Percentiles rank a stretch among this genome's conserved stretches.
phyloP scores from a whole-genome alignment of 2,329 filamentous ascomycete species.

The Neophaeococcomyces mojaviensis region DNA sequence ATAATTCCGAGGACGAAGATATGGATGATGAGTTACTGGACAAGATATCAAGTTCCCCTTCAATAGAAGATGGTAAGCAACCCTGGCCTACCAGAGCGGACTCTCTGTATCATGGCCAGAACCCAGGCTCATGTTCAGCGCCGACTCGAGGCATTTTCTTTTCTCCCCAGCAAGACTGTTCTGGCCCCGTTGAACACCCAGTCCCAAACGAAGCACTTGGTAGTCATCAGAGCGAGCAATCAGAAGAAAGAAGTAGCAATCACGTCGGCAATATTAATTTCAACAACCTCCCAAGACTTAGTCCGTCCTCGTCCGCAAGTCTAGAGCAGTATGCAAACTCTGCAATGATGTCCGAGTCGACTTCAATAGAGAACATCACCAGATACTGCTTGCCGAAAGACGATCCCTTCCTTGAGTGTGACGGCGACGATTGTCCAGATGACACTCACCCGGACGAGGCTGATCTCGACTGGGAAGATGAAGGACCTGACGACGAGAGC shows the following conservation, averaged over 20 bases:
- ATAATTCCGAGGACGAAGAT: slow-evolving; percentile 61
- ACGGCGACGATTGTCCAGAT: slow-evolving; percentile 10
- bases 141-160: slow-evolving; percentile 22
- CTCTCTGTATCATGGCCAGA: slow-evolving; percentile 31
- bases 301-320: background rate
- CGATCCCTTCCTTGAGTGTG: slow-evolving; percentile 33
- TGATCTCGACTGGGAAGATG: slow-evolving; percentile 19
- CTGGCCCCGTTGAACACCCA: slow-evolving; percentile 29
- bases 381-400: slow-evolving; percentile 35
- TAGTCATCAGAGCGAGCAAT: slow-evolving; percentile 42
- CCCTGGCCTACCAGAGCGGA: slow-evolving; percentile 36
- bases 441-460: slow-evolving; percentile 14
- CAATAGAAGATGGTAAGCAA: slow-evolving; percentile 92
- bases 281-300: background rate
- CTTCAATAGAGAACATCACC: slow-evolving; percentile 21
- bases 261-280: slow-evolving; percentile 1
- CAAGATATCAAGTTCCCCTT: slow-evolving; percentile 96
- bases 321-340: slow-evolving; percentile 1
- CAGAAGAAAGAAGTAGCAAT: slow-evolving; percentile 9
- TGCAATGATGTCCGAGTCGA: slow-evolving; percentile 10
- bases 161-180: slow-evolving; percentile 28
- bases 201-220: slow-evolving; percentile 6
- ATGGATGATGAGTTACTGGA: slow-evolving; percentile 94
- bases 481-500: slow-evolving; percentile 38
- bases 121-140: slow-evolving; percentile 18